phyloP scores from a whole-genome alignment of 805 yeast genomes.

The Grigorovia humatica region DNA sequence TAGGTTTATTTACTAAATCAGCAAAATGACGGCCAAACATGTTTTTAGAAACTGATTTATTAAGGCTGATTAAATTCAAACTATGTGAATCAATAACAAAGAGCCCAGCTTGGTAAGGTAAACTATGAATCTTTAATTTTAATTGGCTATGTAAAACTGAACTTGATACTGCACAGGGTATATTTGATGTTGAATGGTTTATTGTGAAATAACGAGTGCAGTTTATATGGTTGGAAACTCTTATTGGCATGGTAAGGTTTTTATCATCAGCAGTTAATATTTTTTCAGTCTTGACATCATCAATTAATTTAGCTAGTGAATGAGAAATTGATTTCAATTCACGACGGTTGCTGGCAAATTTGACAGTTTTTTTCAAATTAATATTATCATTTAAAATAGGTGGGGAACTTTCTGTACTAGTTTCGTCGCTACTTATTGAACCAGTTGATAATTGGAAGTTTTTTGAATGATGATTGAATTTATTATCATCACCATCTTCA shows the following conservation, averaged over 20 bases:
- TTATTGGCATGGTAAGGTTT: conserved; percentile 25
- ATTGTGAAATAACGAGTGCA: conserved; percentile 55
- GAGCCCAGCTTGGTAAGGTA: conserved; percentile 83
- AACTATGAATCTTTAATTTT: conserved; percentile 57
- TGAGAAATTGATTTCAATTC: conserved; percentile 18
- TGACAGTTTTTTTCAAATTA: conserved; percentile 10
- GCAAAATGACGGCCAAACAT: conserved; percentile 57
- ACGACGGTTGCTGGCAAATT: conserved; percentile 21
- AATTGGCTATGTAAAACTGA: conserved; percentile 40
- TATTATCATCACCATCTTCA: background rate
- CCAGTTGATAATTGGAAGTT: conserved; percentile 62
- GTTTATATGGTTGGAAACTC: conserved; percentile 40
- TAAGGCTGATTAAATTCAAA: conserved; percentile 55
- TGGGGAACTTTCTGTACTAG: background rate
- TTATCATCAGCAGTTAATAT: conserved; percentile 19
- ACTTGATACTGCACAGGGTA: conserved; percentile 69
- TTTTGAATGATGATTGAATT: background rate
- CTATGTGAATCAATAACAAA: conserved; percentile 50
- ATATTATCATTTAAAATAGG: background rate
- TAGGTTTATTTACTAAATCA: conserved; percentile 35
- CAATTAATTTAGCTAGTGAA: conserved; percentile 20
- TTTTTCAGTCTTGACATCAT: conserved; percentile 22
- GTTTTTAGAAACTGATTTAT: conserved; percentile 67
- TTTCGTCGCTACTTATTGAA: background rate
- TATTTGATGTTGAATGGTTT: conserved; percentile 34